Evolutionary conservation across 305 asterid species (phyloP), one percentile per base, ranked within the genome.

Genomic region (Euphrasia arctica): DNA sequence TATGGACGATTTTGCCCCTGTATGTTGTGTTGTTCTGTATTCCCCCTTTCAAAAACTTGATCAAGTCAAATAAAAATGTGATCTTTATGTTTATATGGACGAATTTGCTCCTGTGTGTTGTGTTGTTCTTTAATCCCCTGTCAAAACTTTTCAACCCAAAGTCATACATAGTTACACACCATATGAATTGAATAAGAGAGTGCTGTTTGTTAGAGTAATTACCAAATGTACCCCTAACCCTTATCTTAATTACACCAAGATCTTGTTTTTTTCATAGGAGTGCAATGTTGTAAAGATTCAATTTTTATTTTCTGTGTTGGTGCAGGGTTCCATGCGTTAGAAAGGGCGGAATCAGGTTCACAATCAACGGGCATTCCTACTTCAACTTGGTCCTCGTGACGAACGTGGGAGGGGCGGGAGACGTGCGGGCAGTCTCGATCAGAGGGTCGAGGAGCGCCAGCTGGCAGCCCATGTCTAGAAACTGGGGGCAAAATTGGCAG

Each of bases 401-500:
- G 41, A 85, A 88, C 72, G 96, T 88, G 9, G 96, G 86, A 2
- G 96, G 93, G 8, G 93, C 96, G 4, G 96, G 96, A 0, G 96
- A 88, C 62, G 94, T 83, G 0, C 91, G 78, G 56, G 54, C 90
- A 3, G 89, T 85, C 6, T 69, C 88, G 28, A 70, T 88, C 72
- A 88, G 83, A 31, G 96, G 96, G 0, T 82, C 94, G 11, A 74
- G 89, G 36, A 80, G 89, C 0, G 74, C 75, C 27, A 25, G 27
- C 5, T 88, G 96, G 96, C 89, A 83, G 63, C 65, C 82, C 1
- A 80, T 88, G 93, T 82, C 93, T 2, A 82, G 96, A 63, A 88
- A 88, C 71, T 88, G 96, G 96, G 96, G 96, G 0, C 93, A 85
- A 11, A 88, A 88, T 28, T 88, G 96, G 96, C 96, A 88, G 15